Conservation (phyloP, 306 rosid species). For the Albizia julibrissin region DNA sequence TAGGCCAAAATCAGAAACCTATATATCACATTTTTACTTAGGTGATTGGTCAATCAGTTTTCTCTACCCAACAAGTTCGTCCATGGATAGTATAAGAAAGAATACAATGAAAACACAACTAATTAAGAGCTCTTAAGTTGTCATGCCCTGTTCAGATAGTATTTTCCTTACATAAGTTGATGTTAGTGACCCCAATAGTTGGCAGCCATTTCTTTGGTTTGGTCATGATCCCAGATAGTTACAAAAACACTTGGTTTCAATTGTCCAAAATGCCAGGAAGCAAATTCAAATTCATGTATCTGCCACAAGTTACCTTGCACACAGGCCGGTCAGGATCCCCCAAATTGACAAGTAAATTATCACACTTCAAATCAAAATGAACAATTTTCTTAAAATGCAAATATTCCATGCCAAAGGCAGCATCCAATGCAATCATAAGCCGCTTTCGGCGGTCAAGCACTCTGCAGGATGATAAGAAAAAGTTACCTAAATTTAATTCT, state of each 20-base stretch:
- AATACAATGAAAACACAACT: background rate
- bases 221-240: slow-evolving; percentile 10
- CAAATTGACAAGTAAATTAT: slow-evolving; percentile 90
- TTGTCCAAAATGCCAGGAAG: slow-evolving; percentile 6
- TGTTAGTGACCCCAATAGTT: background rate
- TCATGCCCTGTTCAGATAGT: background rate
- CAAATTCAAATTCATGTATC: slow-evolving; percentile 1
- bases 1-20: slow-evolving; percentile 96
- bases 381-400: slow-evolving; percentile 89
- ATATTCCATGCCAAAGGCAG: slow-evolving; percentile 99
- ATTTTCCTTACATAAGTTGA: background rate
- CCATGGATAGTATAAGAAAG: background rate
- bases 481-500: slow-evolving; percentile 19
- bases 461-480: slow-evolving; percentile 54
- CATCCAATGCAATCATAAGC: slow-evolving; percentile 85
- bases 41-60: slow-evolving; percentile 28
- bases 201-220: background rate
- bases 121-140: slow-evolving; percentile 1
- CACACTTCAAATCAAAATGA: slow-evolving; percentile 95
- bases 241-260: background rate
- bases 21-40: slow-evolving; percentile 31
- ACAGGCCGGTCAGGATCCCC: slow-evolving; percentile 88
- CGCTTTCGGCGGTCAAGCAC: slow-evolving; percentile 87
- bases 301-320: slow-evolving; percentile 72
- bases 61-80: slow-evolving; percentile 3